Evolutionary conservation across 2,329 filamentous ascomycete species (phyloP).

Genomic region (Elsinoe ampelina): DNA sequence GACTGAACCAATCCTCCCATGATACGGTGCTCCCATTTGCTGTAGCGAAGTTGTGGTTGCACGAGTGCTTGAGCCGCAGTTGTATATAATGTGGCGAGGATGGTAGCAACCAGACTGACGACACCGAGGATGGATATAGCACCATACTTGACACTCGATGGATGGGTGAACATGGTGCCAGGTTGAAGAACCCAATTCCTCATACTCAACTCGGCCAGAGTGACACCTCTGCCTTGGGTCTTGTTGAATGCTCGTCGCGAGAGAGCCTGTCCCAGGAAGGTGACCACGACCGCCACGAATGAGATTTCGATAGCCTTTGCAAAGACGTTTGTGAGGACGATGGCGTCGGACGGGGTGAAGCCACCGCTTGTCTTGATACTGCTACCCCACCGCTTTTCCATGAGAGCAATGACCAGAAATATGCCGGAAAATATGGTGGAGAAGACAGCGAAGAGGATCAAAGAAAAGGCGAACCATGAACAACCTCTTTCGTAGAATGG

Average conservation of each 20-base stretch:
- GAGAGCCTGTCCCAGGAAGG: conserved; percentile 64
- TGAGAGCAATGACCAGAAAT: conserved; percentile 55
- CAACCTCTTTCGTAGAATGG: conserved; percentile 8
- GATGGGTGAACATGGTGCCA: conserved; percentile 62
- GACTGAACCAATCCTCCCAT: conserved; percentile 51
- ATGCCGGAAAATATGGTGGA: conserved; percentile 55
- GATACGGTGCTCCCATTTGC: conserved; percentile 39
- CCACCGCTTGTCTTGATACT: conserved; percentile 44
- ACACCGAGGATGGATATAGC: conserved; percentile 54
- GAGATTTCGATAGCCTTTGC: conserved; percentile 71
- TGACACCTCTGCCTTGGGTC: conserved; percentile 46
- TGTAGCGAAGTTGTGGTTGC: conserved; percentile 58
- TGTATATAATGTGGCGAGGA: conserved; percentile 63
- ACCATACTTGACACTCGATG: conserved; percentile 54
- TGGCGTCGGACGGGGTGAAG: conserved; percentile 55
- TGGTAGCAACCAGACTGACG: conserved; percentile 54
- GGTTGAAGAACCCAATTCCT: conserved; percentile 52
- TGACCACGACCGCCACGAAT: conserved; percentile 68
- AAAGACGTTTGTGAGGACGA: conserved; percentile 56
- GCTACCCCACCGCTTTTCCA: conserved; percentile 53
- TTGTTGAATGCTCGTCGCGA: conserved; percentile 59
- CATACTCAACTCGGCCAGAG: conserved; percentile 69
- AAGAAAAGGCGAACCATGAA: conserved; percentile 39
- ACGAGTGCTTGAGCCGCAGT: conserved; percentile 69
- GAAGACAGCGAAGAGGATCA: conserved; percentile 46